phyloP scores from a whole-genome alignment of 495 filamentous ascomycete genomes.

The Hyphodiscus hymeniophilus region DNA sequence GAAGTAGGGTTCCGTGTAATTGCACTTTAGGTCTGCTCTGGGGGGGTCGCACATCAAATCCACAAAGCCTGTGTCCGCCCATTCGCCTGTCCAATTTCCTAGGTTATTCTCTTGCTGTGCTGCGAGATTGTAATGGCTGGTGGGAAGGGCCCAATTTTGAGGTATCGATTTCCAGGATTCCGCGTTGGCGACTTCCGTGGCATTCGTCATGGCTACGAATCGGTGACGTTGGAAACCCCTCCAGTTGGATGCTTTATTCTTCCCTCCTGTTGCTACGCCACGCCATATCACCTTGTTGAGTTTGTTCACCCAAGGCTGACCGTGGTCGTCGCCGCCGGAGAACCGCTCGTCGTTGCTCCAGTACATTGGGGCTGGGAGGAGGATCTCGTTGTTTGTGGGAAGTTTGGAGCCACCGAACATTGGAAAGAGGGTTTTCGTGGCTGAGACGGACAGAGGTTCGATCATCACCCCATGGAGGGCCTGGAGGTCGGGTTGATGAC shows the following conservation, averaged over 20 bases:
- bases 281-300: conserved; percentile 54
- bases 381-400: conserved; percentile 70
- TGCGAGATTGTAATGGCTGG: conserved; percentile 24
- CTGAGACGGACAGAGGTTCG: conserved; percentile 49
- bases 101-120: conserved; percentile 19
- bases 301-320: conserved; percentile 49
- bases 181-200: conserved; percentile 41
- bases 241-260: conserved; percentile 59
- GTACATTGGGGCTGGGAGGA: conserved; percentile 73
- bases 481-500: conserved; percentile 46
- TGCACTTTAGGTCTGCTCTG: conserved; percentile 27
- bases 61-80: conserved; percentile 40
- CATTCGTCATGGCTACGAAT: conserved; percentile 63
- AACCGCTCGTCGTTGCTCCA: conserved; percentile 65
- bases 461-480: conserved; percentile 64
- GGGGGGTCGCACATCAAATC: conserved; percentile 31
- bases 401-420: conserved; percentile 73
- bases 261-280: conserved; percentile 60
- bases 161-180: conserved; percentile 26
- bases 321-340: conserved; percentile 42
- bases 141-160: conserved; percentile 34
- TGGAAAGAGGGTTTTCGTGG: conserved; percentile 52
- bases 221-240: conserved; percentile 62
- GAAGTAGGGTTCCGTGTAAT: conserved; percentile 42
- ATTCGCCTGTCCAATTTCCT: conserved; percentile 31